Evolutionary conservation across 2,329 filamentous ascomycete genomes (phyloP), one percentile per base, ranked within the genome.

Genomic region (Exophiala viscosa): DNA sequence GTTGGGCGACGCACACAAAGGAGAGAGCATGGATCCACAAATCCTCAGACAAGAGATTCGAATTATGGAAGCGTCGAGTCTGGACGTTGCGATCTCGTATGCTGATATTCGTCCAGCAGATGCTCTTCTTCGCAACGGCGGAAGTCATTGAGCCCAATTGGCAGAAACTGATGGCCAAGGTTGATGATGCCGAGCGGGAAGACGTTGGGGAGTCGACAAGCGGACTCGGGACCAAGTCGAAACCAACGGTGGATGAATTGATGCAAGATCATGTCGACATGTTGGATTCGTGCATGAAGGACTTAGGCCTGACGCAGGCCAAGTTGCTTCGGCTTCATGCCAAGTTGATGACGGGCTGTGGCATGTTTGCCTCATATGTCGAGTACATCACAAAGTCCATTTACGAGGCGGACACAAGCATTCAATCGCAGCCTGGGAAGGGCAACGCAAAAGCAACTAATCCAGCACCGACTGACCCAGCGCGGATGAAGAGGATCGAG

Each of bases 191-290:
- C 7, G 75, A 77, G 58, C 50, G 52, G n/a, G 59, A 60, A n/a
- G 50, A 55, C 23, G 13, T 28, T 5, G 43, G 45, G 33, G 47
- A 50, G 3, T 54, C 52, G 10, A 55, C 43, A 18, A 48, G 50
- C 15, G 54, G 56, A 63, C 70, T 54, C 64, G 66, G 6, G 67
- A 64, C 36, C 70, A 67, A 62, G 64, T 68, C 47, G 65, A 84
- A 82, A 62, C 70, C 90, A 34, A 99, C 93, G 0, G 93, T 99
- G 1, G 93, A 99, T 66, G 90, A 97, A 73, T 74, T 99, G 66
- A 99, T 99, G 93, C 90, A 97, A 73, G 91, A 97, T 66, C 93
- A 99, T 72, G 91, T 99, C 55, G 93, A 97, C 71, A 99, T 99
- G 69, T 75, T 99, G 43, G 93, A 96, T 64, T 97, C 93, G 3